Conservation (phyloP, 2,329 filamentous ascomycete species). For the Xylariomycetidae sp. region DNA sequence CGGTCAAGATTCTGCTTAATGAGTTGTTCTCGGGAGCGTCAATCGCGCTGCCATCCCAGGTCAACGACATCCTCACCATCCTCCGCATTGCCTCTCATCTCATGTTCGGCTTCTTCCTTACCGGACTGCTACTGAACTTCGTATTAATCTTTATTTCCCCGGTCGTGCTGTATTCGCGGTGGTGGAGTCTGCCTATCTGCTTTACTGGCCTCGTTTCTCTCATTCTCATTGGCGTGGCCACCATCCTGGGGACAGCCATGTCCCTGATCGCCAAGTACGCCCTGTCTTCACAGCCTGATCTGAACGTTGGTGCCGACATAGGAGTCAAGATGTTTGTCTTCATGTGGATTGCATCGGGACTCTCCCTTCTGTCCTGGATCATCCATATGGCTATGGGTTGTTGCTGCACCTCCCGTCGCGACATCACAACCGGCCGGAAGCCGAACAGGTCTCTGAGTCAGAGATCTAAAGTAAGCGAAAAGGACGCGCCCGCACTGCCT, state of each 20-base stretch:
- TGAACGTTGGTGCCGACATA: conserved; percentile 70
- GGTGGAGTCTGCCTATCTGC: conserved; percentile 60
- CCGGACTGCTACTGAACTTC: conserved; percentile 62
- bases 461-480: too few species aligned
- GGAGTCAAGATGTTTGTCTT: conserved; percentile 75
- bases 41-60: conserved; percentile 70
- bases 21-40: conserved; percentile 78
- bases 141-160: conserved; percentile 63
- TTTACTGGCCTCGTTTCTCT: conserved; percentile 62
- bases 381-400: conserved; percentile 74
- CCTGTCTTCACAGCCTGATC: conserved; percentile 60
- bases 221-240: conserved; percentile 61
- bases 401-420: conserved; percentile 58
- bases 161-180: conserved; percentile 48
- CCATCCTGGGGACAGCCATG: conserved; percentile 75
- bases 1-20: conserved; percentile 70
- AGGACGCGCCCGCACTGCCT: too few species aligned
- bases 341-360: conserved; percentile 76
- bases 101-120: conserved; percentile 88
- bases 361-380: conserved; percentile 62
- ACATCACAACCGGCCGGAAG: conserved; percentile 37
- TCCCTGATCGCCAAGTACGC: conserved; percentile 75
- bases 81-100: conserved; percentile 69
- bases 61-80: conserved; percentile 67
- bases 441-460: too few species aligned